A percentile compares a stretch with the other conserved stretches of the same genome.
These are phyloP conservation scores for Pythium diclinum DNA, from an alignment of 352 stramenopile species.

Conservation along the genomic window DNA sequence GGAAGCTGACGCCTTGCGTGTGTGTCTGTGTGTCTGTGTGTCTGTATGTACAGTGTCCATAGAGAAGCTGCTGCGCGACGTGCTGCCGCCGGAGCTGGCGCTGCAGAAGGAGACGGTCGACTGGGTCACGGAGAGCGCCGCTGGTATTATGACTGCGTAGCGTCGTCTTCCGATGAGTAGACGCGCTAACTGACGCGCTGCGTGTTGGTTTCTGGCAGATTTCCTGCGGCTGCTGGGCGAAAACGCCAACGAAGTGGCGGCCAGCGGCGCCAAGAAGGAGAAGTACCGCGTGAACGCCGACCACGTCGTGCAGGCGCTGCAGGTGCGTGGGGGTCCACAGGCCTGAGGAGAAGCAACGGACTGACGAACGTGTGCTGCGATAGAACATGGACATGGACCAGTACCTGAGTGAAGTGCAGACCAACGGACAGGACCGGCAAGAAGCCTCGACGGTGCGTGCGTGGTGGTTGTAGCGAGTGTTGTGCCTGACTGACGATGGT, in stretches of 20 bases:
- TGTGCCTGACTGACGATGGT: background rate
- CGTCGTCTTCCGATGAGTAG: background rate
- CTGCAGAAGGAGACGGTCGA: slow-evolving; percentile 68
- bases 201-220: slow-evolving; percentile 26
- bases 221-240: slow-evolving; percentile 47
- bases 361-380: background rate
- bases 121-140: slow-evolving; percentile 57
- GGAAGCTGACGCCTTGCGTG: background rate
- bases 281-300: slow-evolving; percentile 69
- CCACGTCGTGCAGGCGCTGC: slow-evolving; percentile 50
- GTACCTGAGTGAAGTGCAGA: slow-evolving; percentile 13
- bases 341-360: background rate
- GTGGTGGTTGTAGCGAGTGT: background rate
- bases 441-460: slow-evolving; percentile 10
- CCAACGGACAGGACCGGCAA: slow-evolving; percentile 6
- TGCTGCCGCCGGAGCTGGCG: slow-evolving; percentile 43
- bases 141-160: slow-evolving; percentile 25
- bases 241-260: slow-evolving; percentile 51
- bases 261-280: slow-evolving; percentile 48
- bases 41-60: slow-evolving; percentile 19
- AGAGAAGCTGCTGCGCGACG: slow-evolving; percentile 53
- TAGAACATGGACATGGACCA: slow-evolving; percentile 16
- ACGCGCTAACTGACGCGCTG: background rate
- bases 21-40: background rate
- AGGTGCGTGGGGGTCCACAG: slow-evolving; percentile 27